phyloP scores from a whole-genome alignment of 768 basidiomycete genomes.

The Boletus reticulatus region DNA sequence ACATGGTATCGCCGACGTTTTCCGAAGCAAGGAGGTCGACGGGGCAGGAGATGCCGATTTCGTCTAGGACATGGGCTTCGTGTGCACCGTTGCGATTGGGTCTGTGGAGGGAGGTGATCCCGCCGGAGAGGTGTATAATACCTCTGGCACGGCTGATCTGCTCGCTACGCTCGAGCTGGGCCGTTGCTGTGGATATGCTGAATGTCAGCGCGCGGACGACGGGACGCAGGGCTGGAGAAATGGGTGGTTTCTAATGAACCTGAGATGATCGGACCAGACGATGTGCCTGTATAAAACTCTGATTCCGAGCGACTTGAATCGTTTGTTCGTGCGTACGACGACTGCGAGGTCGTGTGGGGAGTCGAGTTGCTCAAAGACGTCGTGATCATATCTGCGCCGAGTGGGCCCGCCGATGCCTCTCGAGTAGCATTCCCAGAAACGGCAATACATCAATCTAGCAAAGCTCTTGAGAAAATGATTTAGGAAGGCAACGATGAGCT shows the following conservation, averaged over 20 bases:
- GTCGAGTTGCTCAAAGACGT: too few relatives aligned
- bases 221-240: slow-evolving; percentile 15
- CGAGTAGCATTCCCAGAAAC: slow-evolving; percentile 56
- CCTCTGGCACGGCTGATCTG: slow-evolving; percentile 28
- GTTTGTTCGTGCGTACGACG: slow-evolving; percentile 31
- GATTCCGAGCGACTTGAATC: slow-evolving; percentile 30
- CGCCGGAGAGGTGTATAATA: slow-evolving; percentile 17
- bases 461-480: slow-evolving; percentile 25
- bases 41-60: slow-evolving; percentile 14
- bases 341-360: slow-evolving; percentile 28
- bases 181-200: slow-evolving; percentile 22
- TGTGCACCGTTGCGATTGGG: slow-evolving; percentile 13
- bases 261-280: slow-evolving; percentile 32
- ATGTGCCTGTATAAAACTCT: slow-evolving; percentile 35
- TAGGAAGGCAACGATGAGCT: slow-evolving; percentile 30
- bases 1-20: slow-evolving; percentile 16
- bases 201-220: slow-evolving; percentile 24
- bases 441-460: slow-evolving; percentile 71
- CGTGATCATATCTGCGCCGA: too few relatives aligned
- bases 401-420: too few relatives aligned
- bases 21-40: slow-evolving; percentile 24
- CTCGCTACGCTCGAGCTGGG: slow-evolving; percentile 23
- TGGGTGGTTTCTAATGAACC: slow-evolving; percentile 23
- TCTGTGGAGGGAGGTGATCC: slow-evolving; percentile 14
- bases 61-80: slow-evolving; percentile 26